Evolutionary conservation across 768 basidiomycete species (phyloP).

Genomic region (Austroboletus eburneus): DNA sequence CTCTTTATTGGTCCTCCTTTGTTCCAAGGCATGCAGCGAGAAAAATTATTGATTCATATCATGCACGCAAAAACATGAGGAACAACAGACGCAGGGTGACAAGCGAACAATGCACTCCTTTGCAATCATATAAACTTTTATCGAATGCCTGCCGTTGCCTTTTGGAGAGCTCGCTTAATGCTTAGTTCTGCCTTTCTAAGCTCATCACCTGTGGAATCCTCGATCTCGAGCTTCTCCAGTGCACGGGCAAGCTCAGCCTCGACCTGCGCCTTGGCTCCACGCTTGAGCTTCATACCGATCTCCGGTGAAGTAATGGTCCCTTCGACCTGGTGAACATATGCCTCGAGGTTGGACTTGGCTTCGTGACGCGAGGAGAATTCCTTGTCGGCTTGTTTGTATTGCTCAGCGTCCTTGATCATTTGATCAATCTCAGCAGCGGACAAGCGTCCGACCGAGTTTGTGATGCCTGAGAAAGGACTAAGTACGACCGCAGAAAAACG

Average conservation of each 20-base stretch:
- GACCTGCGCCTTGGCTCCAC: slow-evolving; percentile 90
- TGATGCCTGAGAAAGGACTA: slow-evolving; percentile 63
- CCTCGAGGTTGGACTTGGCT: slow-evolving; percentile 96
- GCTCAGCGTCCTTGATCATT: slow-evolving; percentile 99
- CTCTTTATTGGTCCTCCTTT: not conserved
- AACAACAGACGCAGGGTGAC: slow-evolving; percentile 17
- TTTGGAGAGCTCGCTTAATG: slow-evolving; percentile 97
- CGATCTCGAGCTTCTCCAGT: slow-evolving; percentile 97
- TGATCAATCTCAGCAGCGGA: slow-evolving; percentile 98
- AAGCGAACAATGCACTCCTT: slow-evolving; percentile 11
- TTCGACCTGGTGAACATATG: slow-evolving; percentile 97
- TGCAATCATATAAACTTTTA: slow-evolving; percentile 34
- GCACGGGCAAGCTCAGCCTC: slow-evolving; percentile 98
- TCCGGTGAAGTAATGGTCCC: slow-evolving; percentile 93
- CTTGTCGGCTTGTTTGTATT: slow-evolving; percentile 94
- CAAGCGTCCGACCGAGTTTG: slow-evolving; percentile 98
- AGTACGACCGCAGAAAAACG: slow-evolving; percentile 1
- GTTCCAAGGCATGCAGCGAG: not conserved
- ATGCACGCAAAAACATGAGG: slow-evolving; percentile 8
- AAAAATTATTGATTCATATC: slow-evolving; percentile 13
- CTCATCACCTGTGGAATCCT: slow-evolving; percentile 90
- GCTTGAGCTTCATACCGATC: slow-evolving; percentile 98
- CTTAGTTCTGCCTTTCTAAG: slow-evolving; percentile 92
- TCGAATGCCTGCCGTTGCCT: slow-evolving; percentile 90
- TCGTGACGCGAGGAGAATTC: slow-evolving; percentile 98